These are phyloP conservation scores for Penicillium angulare DNA, from an alignment of 495 filamentous ascomycete genomes.

Conservation along the genomic window DNA sequence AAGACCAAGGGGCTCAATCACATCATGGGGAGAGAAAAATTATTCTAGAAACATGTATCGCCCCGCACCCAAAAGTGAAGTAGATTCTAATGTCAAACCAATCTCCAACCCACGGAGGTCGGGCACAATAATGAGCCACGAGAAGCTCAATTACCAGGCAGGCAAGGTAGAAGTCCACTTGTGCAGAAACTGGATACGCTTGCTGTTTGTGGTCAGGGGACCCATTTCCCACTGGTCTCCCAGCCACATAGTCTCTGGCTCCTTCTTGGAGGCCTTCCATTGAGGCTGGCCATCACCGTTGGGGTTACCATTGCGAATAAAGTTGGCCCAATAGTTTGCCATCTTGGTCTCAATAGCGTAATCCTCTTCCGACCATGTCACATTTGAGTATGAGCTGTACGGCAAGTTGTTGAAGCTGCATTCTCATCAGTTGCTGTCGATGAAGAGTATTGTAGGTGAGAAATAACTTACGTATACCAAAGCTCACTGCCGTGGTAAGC, in stretches of 20 bases:
- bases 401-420: constrained; percentile 19
- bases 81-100: too few relatives aligned
- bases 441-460: not conserved
- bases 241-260: constrained; percentile 9
- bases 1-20: too few relatives aligned
- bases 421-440: not conserved
- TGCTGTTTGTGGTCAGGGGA: not conserved
- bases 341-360: constrained; percentile 10
- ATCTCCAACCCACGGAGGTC: too few relatives aligned
- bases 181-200: constrained; percentile 10
- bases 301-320: constrained; percentile 18
- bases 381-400: constrained; percentile 15
- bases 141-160: not conserved
- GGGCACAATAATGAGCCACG: too few relatives aligned
- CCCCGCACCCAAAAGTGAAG: too few relatives aligned
- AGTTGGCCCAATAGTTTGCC: constrained; percentile 22
- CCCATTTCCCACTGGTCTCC: constrained; percentile 7
- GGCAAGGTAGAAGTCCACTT: constrained; percentile 13
- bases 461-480: constrained; percentile 9
- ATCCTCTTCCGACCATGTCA: constrained; percentile 12
- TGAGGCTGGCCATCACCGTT: constrained; percentile 15
- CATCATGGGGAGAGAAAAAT: too few relatives aligned
- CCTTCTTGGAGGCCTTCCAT: not conserved
- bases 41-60: too few relatives aligned
- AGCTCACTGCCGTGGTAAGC: constrained; percentile 19